Base-by-base conservation (phyloP, 73 alveolate genomes). In the Stentor coeruleus region DNA sequence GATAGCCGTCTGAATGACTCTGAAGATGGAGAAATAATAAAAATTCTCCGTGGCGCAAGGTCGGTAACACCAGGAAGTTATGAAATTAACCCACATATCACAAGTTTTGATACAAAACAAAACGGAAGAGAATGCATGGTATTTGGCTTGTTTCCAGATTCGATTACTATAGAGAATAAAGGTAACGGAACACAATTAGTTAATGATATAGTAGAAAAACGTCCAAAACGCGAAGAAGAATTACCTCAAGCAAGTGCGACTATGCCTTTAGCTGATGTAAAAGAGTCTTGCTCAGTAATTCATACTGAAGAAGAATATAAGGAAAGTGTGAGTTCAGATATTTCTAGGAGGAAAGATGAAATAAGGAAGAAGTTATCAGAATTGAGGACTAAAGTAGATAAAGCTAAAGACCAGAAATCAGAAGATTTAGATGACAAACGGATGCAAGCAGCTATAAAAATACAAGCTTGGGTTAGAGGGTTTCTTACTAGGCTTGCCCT, bases 381-480 rank as follows among this genome's bases (percentile, higher is more conserved):
- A 2, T 40, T 66, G n/a, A 20, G 79, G 39, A 66, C 26, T 2
- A 20, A 40, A 66, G 79, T 66, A 1, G 79, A 66, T 11, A 66
- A 66, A 33, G 79, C 79, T 28, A 66, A 31, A 31, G 39, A 66
- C 20, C 37, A 66, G 20, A 40, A 20, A 66, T 20, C 40, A 1
- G 42, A 66, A 66, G 79, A 66, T 31, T 66, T 31, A 1, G 79
- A 66, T 20, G 79, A 66, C n/a, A 31, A 66, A 66, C 15, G 73
- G 2, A 26, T 20, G 15, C n/a, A 33, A 20, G 79, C 79, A 66
- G 79, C 79, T 28, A 66, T 33, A 66, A 66, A 66, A 66, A 66
- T 66, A 1, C 79, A 66, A 33, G 79, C 79, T 11, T 66, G 79
- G 79, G 79, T 66, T 11, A 66, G 79, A 66, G 79, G 79, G 33